Evolutionary conservation across 1,284 basidiomycete species (phyloP).

Genomic region (Leccinum olivaceoglutinosum): DNA sequence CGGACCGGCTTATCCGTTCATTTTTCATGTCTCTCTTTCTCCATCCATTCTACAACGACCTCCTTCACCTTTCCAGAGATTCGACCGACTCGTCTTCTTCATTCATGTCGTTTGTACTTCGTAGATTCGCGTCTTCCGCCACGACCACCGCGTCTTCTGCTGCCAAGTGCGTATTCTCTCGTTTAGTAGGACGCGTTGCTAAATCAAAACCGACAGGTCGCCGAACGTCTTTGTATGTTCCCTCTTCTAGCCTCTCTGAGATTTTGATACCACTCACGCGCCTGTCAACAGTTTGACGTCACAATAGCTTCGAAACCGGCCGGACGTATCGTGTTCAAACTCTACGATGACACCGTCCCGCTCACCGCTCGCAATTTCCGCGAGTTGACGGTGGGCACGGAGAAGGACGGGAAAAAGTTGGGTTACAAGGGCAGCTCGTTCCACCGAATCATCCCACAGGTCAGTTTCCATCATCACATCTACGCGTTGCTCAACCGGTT

Average conservation of each 20-base stretch:
- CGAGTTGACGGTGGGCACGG: slow-evolving; percentile 72
- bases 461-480: slow-evolving; percentile 16
- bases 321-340: slow-evolving; percentile 73
- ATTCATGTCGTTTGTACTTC: slow-evolving; percentile 28
- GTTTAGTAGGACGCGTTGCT: neutral
- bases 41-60: slow-evolving; percentile 22
- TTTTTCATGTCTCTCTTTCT: slow-evolving; percentile 20
- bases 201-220: slow-evolving; percentile 26
- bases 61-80: slow-evolving; percentile 18
- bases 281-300: slow-evolving; percentile 70
- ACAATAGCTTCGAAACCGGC: slow-evolving; percentile 62
- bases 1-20: neutral
- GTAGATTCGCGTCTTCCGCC: slow-evolving; percentile 25
- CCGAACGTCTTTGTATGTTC: slow-evolving; percentile 44
- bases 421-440: slow-evolving; percentile 67
- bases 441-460: slow-evolving; percentile 79
- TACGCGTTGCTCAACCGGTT: neutral
- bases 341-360: slow-evolving; percentile 65
- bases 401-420: slow-evolving; percentile 44
- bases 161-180: slow-evolving; percentile 22
- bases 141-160: slow-evolving; percentile 17
- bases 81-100: slow-evolving; percentile 11
- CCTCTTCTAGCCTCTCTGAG: too few species aligned
- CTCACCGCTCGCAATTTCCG: slow-evolving; percentile 81
- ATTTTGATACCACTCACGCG: neutral